A percentile compares a stretch with the other conserved stretches of the same genome.
These are phyloP conservation scores for Pharnaceum exiguum DNA, from an alignment of 148 eudicot species.

Conservation along the genomic window DNA sequence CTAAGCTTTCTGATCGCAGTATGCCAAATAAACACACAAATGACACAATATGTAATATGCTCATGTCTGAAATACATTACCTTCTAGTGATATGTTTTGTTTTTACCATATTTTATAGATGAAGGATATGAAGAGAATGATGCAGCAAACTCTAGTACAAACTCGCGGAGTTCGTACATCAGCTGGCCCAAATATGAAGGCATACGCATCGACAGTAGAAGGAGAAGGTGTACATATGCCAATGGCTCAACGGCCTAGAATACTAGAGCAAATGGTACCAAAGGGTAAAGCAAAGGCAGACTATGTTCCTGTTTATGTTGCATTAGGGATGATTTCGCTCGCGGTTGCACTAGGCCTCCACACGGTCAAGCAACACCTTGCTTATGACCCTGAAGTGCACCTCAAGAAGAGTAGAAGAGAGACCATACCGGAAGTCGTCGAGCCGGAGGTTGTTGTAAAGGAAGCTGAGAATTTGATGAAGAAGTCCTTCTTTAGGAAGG, in stretches of 20 bases:
- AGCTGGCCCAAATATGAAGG: constrained; percentile 29
- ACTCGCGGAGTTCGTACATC: constrained; percentile 6
- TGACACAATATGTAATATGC: too few species aligned
- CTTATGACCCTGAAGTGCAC: constrained; percentile 42
- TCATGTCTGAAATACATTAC: too few species aligned
- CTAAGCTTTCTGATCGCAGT: too few species aligned
- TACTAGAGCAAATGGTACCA: constrained; percentile 7
- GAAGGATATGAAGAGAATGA: background rate
- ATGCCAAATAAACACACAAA: too few species aligned
- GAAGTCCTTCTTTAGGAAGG: constrained; percentile 56
- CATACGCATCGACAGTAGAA: constrained; percentile 25
- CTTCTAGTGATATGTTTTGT: too few species aligned
- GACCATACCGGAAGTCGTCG: constrained; percentile 61
- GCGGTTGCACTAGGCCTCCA: constrained; percentile 40
- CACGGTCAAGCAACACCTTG: constrained; percentile 50
- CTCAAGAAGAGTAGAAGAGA: constrained; percentile 60
- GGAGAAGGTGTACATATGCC: background rate
- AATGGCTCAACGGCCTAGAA: background rate
- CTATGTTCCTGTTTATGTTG: constrained; percentile 53
- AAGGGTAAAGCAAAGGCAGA: constrained; percentile 23
- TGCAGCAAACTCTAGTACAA: background rate
- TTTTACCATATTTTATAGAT: background rate
- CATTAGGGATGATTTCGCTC: constrained; percentile 45
- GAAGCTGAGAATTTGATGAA: constrained; percentile 48
- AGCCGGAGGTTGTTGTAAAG: constrained; percentile 48